These are phyloP conservation scores for Globisporangium yorkense DNA, from an alignment of 352 stramenopile genomes.

Conservation along the genomic window DNA sequence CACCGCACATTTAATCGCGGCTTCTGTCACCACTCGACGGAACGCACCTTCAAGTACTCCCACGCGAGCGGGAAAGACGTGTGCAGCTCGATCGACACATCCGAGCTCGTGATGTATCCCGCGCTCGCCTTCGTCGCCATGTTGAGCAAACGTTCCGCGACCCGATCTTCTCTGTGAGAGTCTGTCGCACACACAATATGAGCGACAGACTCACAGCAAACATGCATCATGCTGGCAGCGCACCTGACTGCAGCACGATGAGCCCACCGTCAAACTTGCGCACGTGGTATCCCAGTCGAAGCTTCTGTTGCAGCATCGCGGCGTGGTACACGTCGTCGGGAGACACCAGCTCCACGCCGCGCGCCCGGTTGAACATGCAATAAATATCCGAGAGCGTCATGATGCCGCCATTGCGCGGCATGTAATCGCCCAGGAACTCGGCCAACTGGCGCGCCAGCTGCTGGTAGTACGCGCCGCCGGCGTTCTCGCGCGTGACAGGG, in stretches of 20 bases:
- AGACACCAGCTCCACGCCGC: slow-evolving; percentile 96
- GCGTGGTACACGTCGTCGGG: slow-evolving; percentile 96
- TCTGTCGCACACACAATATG: slow-evolving; percentile 20
- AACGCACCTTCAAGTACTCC: slow-evolving; percentile 90
- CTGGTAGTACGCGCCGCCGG: slow-evolving; percentile 86
- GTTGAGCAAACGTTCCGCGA: slow-evolving; percentile 59
- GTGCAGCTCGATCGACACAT: slow-evolving; percentile 89
- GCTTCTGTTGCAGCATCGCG: slow-evolving; percentile 71
- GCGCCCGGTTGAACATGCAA: slow-evolving; percentile 97
- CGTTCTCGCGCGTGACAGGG: slow-evolving; percentile 88
- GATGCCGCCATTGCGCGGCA: slow-evolving; percentile 91
- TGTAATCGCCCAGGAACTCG: slow-evolving; percentile 76
- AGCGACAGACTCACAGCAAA: not conserved
- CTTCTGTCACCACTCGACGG: too few species aligned
- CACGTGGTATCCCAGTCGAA: slow-evolving; percentile 90
- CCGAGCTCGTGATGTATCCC: slow-evolving; percentile 83
- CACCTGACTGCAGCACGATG: slow-evolving; percentile 89
- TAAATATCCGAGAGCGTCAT: slow-evolving; percentile 99
- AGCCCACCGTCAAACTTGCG: slow-evolving; percentile 92
- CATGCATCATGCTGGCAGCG: not conserved
- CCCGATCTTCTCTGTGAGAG: slow-evolving; percentile 81
- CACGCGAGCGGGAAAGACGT: slow-evolving; percentile 93
- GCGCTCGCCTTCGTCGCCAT: slow-evolving; percentile 71
- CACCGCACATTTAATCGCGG: too few species aligned
- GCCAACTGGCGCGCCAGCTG: slow-evolving; percentile 88